Percentiles rank a stretch among this genome's conserved stretches.
Conservation (phyloP, 179 eudicot species). For the Vitellaria paradoxa region DNA sequence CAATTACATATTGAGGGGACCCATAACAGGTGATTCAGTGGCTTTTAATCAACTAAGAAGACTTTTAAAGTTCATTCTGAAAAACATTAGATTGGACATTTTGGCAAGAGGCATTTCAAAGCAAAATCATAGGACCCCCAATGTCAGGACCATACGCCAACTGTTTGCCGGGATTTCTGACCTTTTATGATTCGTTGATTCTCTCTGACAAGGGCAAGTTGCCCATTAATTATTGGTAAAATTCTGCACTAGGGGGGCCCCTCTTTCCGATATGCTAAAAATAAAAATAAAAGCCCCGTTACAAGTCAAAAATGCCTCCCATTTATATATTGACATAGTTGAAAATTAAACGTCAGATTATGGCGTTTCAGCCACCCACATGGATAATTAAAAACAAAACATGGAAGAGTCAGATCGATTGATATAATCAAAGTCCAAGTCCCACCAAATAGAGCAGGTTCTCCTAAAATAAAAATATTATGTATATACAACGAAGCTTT, state of each 20-base stretch:
- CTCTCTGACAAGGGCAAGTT: neutral
- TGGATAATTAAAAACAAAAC: neutral
- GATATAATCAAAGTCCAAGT: neutral
- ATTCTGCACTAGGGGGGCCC: neutral
- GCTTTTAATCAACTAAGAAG: conserved; percentile 1
- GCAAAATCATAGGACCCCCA: no score
- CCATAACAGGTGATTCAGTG: neutral
- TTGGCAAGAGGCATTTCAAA: neutral
- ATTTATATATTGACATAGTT: neutral
- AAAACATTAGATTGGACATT: neutral
- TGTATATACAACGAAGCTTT: no score
- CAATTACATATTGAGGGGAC: neutral
- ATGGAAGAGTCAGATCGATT: neutral
- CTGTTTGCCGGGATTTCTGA: neutral
- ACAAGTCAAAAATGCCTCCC: neutral
- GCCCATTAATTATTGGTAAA: neutral
- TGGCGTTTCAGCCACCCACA: conserved; percentile 6
- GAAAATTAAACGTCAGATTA: neutral
- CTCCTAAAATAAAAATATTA: neutral
- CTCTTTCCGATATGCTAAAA: neutral
- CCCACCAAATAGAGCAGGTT: neutral
- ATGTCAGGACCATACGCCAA: neutral
- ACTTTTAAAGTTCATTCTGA: neutral
- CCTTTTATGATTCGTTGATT: neutral
- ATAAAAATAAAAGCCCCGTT: neutral